Base-by-base conservation (phyloP, 345 rosid genomes). In the Noccaea bulbosa region DNA sequence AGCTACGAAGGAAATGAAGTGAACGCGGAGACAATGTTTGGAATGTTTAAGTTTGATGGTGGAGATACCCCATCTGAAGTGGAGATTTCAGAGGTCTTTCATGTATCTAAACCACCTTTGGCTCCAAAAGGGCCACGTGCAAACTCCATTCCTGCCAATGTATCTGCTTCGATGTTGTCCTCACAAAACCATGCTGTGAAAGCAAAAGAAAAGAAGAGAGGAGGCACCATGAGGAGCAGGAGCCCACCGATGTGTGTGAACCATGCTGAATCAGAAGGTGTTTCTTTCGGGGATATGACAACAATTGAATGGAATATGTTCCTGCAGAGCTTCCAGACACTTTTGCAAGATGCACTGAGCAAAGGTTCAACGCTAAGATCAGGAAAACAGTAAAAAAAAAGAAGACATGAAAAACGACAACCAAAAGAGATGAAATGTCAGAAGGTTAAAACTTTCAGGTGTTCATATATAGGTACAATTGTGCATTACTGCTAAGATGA, bases 291-390 rank as follows among this genome's bases (percentile, higher is more conserved):
- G 67, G 85, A 84, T 70, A 78, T 91, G 96, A 80, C 76, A 33
- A 83, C 73, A 63, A 67, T 46, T 34, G 86, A 88, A 70, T 88
- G 93, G 93, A 81, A 78, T 27, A 53, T 78, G 79, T 88, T 91
- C 78, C 62, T 91, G 65, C 72, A 82, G 73, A 76, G 48, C 53
- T 91, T 87, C 65, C 76, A 81, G 78, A 76, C 68, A 80, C 81
- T 87, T 44, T 70, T 87, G 87, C 85, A 85, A 34, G 79, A 82
- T 34, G 82, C 65, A 51, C 70, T 83, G 7, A 81, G 78, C 65
- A 81, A 68, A 62, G 70, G 75, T 50, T 50, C 61, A 69, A 81
- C 78, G 78, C 89, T 57, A 70, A 80, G 79, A 74, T 68, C 79
- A 82, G 88, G 67, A 45, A 48, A 63, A 33, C 40, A 64, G 65